Percentiles rank a stretch among this genome's conserved stretches.
Conservation (phyloP, 331 rosid species). For the Rosa hybrid region DNA sequence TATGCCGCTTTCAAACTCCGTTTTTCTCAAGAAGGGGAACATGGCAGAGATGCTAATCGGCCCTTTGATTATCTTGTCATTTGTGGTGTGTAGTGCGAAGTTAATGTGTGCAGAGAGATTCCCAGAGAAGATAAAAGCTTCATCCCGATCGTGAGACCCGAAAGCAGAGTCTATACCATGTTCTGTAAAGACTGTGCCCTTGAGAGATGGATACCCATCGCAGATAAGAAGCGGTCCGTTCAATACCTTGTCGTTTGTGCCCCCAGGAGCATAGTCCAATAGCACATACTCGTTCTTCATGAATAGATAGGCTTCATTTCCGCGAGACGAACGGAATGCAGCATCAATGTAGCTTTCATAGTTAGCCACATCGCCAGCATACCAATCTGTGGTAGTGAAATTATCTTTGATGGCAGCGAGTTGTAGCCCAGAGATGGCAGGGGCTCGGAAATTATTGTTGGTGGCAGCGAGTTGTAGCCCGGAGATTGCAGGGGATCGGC, state of each 20-base stretch:
- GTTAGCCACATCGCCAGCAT: too few species aligned
- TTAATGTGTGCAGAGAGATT: not conserved
- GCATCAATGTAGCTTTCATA: not conserved
- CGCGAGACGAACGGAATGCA: not conserved
- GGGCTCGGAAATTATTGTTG: not conserved
- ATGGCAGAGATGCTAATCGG: not conserved
- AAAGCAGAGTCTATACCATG: not conserved
- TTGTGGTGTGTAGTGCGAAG: not conserved
- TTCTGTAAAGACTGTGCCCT: not conserved
- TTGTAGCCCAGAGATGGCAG: not conserved
- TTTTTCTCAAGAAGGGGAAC: not conserved
- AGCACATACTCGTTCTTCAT: not conserved
- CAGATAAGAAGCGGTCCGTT: not conserved
- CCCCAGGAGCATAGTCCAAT: not conserved
- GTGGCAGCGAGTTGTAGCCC: not conserved
- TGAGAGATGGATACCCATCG: not conserved
- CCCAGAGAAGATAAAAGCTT: constrained; percentile 1
- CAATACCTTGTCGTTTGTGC: not conserved
- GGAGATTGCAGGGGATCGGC: not conserved
- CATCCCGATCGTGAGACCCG: not conserved
- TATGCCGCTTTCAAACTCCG: not conserved
- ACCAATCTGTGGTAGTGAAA: too few species aligned
- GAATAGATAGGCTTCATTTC: not conserved
- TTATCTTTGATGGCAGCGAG: not conserved
- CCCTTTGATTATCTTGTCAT: not conserved